Evolutionary conservation across 805 yeast genomes (phyloP).

Genomic region (Pichia cabralensis): DNA sequence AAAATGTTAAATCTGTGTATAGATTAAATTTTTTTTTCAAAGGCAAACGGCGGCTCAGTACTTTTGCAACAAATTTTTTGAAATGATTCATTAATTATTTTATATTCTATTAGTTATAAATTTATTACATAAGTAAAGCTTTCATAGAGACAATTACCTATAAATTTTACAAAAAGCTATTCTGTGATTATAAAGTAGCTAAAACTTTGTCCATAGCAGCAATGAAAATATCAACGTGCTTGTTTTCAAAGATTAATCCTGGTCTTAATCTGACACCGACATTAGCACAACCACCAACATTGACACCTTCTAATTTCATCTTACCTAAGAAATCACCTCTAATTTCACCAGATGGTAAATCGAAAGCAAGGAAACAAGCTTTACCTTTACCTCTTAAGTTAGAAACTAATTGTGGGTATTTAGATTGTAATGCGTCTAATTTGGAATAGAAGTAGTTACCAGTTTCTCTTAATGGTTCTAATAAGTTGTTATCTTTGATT

Average conservation of each 20-base stretch:
- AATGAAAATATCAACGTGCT: conserved; percentile 65
- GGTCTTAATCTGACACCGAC: conserved; percentile 76
- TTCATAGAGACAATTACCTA: no score
- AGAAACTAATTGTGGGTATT: conserved; percentile 42
- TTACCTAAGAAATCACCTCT: conserved; percentile 55
- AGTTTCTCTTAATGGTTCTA: conserved; percentile 43
- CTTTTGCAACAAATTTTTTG: no score
- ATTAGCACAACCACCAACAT: conserved; percentile 81
- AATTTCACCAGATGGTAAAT: conserved; percentile 39
- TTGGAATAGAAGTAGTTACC: conserved; percentile 57
- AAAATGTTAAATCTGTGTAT: no score
- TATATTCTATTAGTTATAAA: no score
- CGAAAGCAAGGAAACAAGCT: conserved; percentile 82
- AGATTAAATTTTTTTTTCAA: no score
- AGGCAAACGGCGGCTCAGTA: no score
- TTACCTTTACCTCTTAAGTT: conserved; percentile 66
- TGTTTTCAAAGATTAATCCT: conserved; percentile 64
- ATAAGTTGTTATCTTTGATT: conserved; percentile 49
- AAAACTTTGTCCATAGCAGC: conserved; percentile 31
- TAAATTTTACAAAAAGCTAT: not conserved
- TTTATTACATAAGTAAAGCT: no score
- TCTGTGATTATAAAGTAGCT: conserved; percentile 14
- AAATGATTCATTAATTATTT: no score
- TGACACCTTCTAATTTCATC: conserved; percentile 58
- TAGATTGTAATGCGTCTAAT: conserved; percentile 40